Percentiles rank a stretch among this genome's conserved stretches.
Evolutionary conservation across 495 filamentous ascomycete species (phyloP).

Genomic region (Podospora pseudopauciseta): DNA sequence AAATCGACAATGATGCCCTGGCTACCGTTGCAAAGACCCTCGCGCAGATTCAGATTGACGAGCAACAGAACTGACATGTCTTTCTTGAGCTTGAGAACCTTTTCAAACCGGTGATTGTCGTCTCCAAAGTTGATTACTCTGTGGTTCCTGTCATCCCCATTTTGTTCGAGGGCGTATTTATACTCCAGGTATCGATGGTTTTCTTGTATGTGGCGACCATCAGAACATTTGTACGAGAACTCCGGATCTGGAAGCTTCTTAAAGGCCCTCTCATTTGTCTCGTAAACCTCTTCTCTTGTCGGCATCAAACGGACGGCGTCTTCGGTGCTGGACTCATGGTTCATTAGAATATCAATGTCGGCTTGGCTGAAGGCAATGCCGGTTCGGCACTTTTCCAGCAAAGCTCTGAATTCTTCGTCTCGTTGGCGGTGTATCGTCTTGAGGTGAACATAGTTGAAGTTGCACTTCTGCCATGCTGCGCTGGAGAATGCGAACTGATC

Average conservation of each 20-base stretch:
- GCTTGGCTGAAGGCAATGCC: conserved; percentile 35
- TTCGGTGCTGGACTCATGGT: conserved; percentile 41
- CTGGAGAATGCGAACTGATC: conserved; percentile 42
- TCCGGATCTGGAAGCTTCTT: conserved; percentile 60
- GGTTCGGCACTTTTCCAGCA: conserved; percentile 51
- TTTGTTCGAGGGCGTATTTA: neutral
- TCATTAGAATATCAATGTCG: conserved; percentile 45
- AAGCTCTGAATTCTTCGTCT: conserved; percentile 45
- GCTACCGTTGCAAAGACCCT: conserved; percentile 82
- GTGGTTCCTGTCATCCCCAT: neutral
- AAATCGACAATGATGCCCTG: conserved; percentile 80
- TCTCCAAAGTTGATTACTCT: conserved; percentile 15
- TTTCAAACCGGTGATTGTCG: conserved; percentile 58
- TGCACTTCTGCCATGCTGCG: conserved; percentile 35
- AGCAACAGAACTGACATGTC: conserved; percentile 92
- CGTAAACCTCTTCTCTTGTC: conserved; percentile 32
- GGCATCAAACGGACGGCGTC: conserved; percentile 47
- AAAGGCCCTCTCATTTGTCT: conserved; percentile 39
- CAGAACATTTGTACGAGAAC: conserved; percentile 22
- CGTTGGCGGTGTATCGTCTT: conserved; percentile 52
- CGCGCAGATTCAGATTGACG: conserved; percentile 74
- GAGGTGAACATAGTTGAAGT: conserved; percentile 41
- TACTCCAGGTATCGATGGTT: neutral
- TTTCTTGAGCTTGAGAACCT: conserved; percentile 66
- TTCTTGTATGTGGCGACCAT: neutral